Evolutionary conservation across 805 yeast genomes (phyloP).

Genomic region (Metschnikowia dekortorum): DNA sequence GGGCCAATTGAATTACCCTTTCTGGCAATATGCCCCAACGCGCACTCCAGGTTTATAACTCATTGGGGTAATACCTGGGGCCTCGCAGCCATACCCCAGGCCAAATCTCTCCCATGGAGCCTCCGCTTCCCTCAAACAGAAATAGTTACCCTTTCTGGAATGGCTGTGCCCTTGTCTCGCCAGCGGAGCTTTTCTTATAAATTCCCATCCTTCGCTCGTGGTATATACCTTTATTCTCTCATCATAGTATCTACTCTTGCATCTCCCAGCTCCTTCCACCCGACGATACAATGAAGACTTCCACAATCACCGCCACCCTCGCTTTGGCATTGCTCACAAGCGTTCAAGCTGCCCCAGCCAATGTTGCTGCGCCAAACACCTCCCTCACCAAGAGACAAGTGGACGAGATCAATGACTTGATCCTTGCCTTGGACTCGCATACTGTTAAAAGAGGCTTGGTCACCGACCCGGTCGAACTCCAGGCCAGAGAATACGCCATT

Average conservation of each 20-base stretch:
- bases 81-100: background rate
- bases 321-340: slow-evolving; percentile 16
- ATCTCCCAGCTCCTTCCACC: background rate
- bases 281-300: slow-evolving; percentile 11
- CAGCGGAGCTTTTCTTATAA: background rate
- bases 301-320: slow-evolving; percentile 14
- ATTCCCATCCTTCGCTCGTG: background rate
- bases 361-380: slow-evolving; percentile 5
- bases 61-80: background rate
- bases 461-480: slow-evolving; percentile 21
- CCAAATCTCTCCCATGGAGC: background rate
- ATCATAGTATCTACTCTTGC: background rate
- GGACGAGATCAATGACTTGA: slow-evolving; percentile 22
- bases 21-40: background rate
- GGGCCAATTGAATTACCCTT: slow-evolving; percentile 1
- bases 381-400: slow-evolving; percentile 16
- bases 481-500: slow-evolving; percentile 36
- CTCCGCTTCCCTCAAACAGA: slow-evolving; percentile 3
- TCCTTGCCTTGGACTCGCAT: slow-evolving; percentile 26
- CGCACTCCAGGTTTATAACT: slow-evolving; percentile 4
- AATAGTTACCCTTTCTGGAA: background rate
- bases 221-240: background rate
- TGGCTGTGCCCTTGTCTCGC: background rate
- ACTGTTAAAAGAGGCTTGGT: slow-evolving; percentile 27
- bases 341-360: slow-evolving; percentile 19